Percentiles rank a stretch among this genome's conserved stretches.
Evolutionary conservation across 176 grass and related monocot genomes (phyloP).

Genomic region (Phoenix dactylifera): DNA sequence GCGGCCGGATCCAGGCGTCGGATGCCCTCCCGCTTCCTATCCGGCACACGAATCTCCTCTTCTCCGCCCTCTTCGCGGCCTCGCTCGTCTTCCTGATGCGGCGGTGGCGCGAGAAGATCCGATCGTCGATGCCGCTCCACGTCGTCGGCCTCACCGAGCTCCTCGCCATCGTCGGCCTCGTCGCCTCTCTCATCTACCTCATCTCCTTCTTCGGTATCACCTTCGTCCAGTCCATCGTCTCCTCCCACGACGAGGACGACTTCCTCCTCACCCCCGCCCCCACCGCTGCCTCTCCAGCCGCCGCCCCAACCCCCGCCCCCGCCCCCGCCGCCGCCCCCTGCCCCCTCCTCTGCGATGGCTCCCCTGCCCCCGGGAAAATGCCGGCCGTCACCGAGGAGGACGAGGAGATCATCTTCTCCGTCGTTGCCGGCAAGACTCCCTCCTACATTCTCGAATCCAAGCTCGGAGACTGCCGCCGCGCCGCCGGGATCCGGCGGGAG

Average conservation of each 20-base stretch:
- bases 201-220: slow-evolving; percentile 77
- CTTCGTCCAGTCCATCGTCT: slow-evolving; percentile 68
- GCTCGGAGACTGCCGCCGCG: slow-evolving; percentile 48
- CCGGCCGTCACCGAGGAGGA: slow-evolving; percentile 25
- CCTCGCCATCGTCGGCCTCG: slow-evolving; percentile 64
- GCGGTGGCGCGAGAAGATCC: slow-evolving; percentile 71
- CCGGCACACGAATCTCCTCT: slow-evolving; percentile 61
- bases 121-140: slow-evolving; percentile 55
- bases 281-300: no score
- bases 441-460: slow-evolving; percentile 55
- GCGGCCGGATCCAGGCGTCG: slow-evolving; percentile 30
- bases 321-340: no score
- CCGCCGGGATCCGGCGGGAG: slow-evolving; percentile 62
- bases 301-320: no score
- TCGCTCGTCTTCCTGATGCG: slow-evolving; percentile 79
- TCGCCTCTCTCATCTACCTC: slow-evolving; percentile 68
- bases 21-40: slow-evolving; percentile 59
- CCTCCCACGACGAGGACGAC: slow-evolving; percentile 66
- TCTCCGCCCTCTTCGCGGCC: slow-evolving; percentile 43
- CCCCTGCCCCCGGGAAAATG: slow-evolving; percentile 25
- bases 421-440: slow-evolving; percentile 42
- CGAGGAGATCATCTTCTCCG: slow-evolving; percentile 44
- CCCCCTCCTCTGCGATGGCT: no score
- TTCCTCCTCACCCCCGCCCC: no score
- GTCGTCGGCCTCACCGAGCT: slow-evolving; percentile 54